Evolutionary conservation across 345 rosid genomes (phyloP).

Genomic region (Populus euphratica): DNA sequence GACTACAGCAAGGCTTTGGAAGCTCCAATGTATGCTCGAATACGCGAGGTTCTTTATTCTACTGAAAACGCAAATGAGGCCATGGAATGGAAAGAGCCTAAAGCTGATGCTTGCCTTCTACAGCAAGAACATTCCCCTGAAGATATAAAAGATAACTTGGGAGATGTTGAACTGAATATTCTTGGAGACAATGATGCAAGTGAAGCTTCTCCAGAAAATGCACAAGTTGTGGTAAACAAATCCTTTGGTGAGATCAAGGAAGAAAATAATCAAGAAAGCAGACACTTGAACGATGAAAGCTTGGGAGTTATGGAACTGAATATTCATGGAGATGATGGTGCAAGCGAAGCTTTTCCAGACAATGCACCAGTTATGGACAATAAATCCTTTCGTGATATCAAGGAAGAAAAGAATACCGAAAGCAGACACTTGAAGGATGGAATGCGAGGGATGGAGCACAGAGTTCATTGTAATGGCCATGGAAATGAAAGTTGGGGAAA

Average conservation of each 20-base stretch:
- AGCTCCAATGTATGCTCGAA: slow-evolving; percentile 57
- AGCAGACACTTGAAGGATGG: slow-evolving; percentile 8
- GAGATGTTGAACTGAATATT: slow-evolving; percentile 14
- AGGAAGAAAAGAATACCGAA: slow-evolving; percentile 11
- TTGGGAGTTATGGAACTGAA: slow-evolving; percentile 11
- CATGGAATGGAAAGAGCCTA: slow-evolving; percentile 24
- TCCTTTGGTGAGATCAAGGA: slow-evolving; percentile 18
- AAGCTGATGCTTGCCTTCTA: slow-evolving; percentile 11
- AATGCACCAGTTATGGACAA: background rate
- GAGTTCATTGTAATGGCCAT: slow-evolving; percentile 12
- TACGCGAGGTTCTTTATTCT: slow-evolving; percentile 52
- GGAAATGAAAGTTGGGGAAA: slow-evolving; percentile 14
- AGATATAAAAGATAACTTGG: slow-evolving; percentile 1
- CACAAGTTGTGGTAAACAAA: background rate
- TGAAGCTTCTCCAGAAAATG: slow-evolving; percentile 3
- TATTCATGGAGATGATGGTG: background rate
- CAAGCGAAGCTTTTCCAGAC: background rate
- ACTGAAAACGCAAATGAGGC: slow-evolving; percentile 21
- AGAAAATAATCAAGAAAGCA: slow-evolving; percentile 8
- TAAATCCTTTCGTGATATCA: slow-evolving; percentile 8
- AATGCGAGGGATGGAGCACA: background rate
- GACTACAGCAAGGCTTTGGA: slow-evolving; percentile 62
- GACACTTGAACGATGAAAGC: background rate
- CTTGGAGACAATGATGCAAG: background rate
- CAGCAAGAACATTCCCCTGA: slow-evolving; percentile 15